A percentile compares a stretch with the other conserved stretches of the same genome.
Evolutionary conservation across 1,139 yeast genomes (phyloP).

Genomic region (Saccharomyces hybrid): DNA sequence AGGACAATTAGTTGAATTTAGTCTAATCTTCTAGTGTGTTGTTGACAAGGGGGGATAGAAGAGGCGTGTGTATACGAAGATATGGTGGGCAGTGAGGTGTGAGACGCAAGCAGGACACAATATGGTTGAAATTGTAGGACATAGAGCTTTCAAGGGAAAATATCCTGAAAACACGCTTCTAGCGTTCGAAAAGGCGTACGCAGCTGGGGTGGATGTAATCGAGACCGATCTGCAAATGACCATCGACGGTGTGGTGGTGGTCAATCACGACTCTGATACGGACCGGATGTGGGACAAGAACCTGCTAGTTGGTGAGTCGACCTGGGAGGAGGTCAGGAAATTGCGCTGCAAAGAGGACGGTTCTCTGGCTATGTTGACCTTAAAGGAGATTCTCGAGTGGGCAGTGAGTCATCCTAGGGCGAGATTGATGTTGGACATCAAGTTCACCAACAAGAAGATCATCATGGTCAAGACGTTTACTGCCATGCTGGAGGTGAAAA

Average conservation of each 20-base stretch:
- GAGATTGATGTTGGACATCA: conserved; percentile 74
- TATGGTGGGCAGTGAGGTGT: not conserved
- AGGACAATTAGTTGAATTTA: not conserved
- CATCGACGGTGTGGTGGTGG: conserved; percentile 61
- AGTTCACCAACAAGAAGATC: conserved; percentile 56
- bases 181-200: conserved; percentile 66
- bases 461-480: conserved; percentile 48
- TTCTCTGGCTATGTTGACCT: conserved; percentile 51
- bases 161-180: conserved; percentile 71
- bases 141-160: conserved; percentile 37
- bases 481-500: conserved; percentile 41
- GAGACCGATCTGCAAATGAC: conserved; percentile 85
- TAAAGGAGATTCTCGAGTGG: conserved; percentile 56
- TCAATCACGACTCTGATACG: conserved; percentile 51
- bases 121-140: conserved; percentile 36
- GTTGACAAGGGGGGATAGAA: too few species aligned
- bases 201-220: conserved; percentile 60
- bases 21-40: not conserved
- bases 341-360: conserved; percentile 50
- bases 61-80: too few species aligned
- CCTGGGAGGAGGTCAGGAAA: conserved; percentile 39
- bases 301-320: conserved; percentile 35
- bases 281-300: conserved; percentile 34
- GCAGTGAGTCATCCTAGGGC: conserved; percentile 37
- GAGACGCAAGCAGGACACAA: not conserved